phyloP scores from a whole-genome alignment of 805 yeast genomes.

The Ogataea neopini region DNA sequence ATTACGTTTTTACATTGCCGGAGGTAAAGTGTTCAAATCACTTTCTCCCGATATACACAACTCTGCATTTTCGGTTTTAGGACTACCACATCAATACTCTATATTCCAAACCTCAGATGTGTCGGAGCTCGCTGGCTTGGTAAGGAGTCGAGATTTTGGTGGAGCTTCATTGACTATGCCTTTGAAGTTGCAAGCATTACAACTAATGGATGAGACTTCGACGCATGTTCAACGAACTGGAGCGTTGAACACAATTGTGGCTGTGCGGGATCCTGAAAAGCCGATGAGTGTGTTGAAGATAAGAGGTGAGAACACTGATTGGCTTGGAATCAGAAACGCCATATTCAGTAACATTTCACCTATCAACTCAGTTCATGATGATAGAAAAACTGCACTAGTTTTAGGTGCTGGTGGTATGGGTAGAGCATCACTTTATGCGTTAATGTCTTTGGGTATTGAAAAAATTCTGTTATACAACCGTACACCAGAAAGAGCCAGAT shows the following conservation, averaged over 20 bases:
- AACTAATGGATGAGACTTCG: conserved; percentile 9
- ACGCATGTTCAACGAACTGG: conserved; percentile 7
- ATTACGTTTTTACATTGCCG: conserved; percentile 6
- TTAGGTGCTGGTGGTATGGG: conserved; percentile 10
- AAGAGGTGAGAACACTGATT: conserved; percentile 9
- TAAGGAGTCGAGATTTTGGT: conserved; percentile 5
- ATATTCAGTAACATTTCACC: conserved; percentile 10
- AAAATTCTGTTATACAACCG: conserved; percentile 9
- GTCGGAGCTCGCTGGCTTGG: neutral
- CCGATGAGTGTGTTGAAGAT: neutral
- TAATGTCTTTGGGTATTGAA: conserved; percentile 9
- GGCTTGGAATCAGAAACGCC: conserved; percentile 8
- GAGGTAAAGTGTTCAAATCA: conserved; percentile 8
- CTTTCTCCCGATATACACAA: conserved; percentile 8
- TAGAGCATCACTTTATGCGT: conserved; percentile 6
- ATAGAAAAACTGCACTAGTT: conserved; percentile 5
- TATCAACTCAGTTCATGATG: conserved; percentile 8
- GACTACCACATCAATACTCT: conserved; percentile 6
- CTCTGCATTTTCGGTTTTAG: conserved; percentile 4
- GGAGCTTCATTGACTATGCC: conserved; percentile 10
- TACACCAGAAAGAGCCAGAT: conserved; percentile 3
- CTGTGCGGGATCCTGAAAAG: conserved; percentile 5
- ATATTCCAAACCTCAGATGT: conserved; percentile 6
- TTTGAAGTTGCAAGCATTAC: conserved; percentile 5
- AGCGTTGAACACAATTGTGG: conserved; percentile 5